Evolutionary conservation across 257 asterid species (phyloP), one percentile per base, ranked within the genome.

Genomic region (Hygrophila difformis): DNA sequence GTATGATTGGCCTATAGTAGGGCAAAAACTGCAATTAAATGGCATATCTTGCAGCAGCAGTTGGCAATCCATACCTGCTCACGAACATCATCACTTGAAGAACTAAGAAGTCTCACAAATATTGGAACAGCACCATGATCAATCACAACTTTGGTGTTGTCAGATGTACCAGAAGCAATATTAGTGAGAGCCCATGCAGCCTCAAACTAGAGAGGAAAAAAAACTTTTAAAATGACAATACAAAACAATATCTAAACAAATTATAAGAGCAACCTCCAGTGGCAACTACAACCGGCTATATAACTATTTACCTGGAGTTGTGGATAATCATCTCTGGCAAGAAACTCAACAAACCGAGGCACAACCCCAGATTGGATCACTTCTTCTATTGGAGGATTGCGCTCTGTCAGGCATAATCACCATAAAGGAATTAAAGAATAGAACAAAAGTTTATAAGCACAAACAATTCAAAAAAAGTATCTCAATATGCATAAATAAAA

Each of bases 181-280:
- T 87, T 87, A 29, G 97, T 87, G 55, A 87, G 87, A 33, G 94
- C 97, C 97, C 97, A 83, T 9, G 97, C 97, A 26, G 97, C 97
- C 77, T 83, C 94, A 60, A 87, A 87, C 97, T 87, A 63, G 44
- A 57, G 53, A 9, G 34, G n/a, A 18, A 34, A 38, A 47, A 26
- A 26, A 33, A 47, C 12, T 12, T 47, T 26, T 9, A 39, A 53
- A 31, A 49, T n/a, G 15, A 24, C 33, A 15, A 36, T 29, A 49
- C 56, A 22, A 13, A 26, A 55, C 39, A 39, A 2, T 38, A 58
- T 23, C n/a, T n/a, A n/a, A n/a, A n/a, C n/a, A n/a, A n/a, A n/a
- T n/a, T n/a, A n/a, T n/a, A n/a, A n/a, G n/a, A n/a, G n/a, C n/a
- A n/a, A 23, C 40, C 26, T 49, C 33, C 33, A 49, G 18, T 9